Base-by-base conservation (phyloP, 306 rosid genomes). In the Sophora flavescens region DNA sequence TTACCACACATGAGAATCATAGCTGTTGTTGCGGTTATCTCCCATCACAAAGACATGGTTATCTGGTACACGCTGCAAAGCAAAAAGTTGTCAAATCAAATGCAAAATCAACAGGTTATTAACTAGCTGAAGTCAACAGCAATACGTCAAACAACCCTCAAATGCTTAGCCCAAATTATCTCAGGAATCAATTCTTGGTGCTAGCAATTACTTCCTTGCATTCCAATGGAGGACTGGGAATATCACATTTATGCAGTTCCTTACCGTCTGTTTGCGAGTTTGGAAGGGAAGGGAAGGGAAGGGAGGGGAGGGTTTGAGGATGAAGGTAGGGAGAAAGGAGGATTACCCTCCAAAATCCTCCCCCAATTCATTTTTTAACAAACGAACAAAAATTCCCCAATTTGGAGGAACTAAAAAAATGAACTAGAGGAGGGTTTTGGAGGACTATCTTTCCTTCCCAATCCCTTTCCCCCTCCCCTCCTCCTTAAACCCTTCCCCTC, bases 11-110 rank as follows among this genome's bases (percentile, higher is more conserved):
- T 92, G 99, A 18, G 99, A 96, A 70, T 96, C 99, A 2, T 96
- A 92, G 88, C 99, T 92, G 87, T 96, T 96, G 69, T 96, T 96
- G 78, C 99, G 93, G 84, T 96, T 96, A 84, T 96, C 99, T 36
- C 98, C 99, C 99, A 96, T 96, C 84, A 92, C 99, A 79, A 96
- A 95, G 7, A 96, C 96, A 3, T 84, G 83, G 66, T 89, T 87
- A 67, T 96, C 89, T 4, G 99, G 98, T 39, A 96, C 98, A 42
- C 82, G 89, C 99, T 96, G 87, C 79, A 78, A 64, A 14, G 36
- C 51, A 78, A 50, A n/a, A 13, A 47, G 13, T 78, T 6, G 52
- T 75, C 54, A 70, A 44, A 63, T 16, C 6, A 58, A 79, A 71
- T 47, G 78, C 6, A 12, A 47, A 13, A 39, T 41, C 59, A 52